Evolutionary conservation across 345 rosid species (phyloP).

Genomic region (Rhodamnia rubescens): DNA sequence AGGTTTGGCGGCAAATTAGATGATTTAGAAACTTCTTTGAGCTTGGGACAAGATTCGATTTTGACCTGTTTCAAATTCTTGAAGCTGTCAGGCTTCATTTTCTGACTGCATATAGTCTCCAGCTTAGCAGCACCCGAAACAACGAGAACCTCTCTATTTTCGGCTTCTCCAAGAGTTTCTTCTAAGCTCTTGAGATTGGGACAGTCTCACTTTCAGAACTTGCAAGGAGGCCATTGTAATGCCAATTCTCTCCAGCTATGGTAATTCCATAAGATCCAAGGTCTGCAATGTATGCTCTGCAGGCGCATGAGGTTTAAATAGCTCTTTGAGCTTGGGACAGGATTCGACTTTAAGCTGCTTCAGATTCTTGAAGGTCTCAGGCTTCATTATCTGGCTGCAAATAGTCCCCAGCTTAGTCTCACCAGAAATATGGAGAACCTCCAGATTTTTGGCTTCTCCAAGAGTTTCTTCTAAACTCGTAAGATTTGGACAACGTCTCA

Average conservation of each 20-base stretch:
- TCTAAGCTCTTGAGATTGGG: no score
- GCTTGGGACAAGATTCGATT: neutral
- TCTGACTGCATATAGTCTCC: neutral
- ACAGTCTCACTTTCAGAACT: neutral
- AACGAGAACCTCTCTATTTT: no score
- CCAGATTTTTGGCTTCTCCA: neutral
- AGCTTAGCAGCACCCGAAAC: no score
- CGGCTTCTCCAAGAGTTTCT: no score
- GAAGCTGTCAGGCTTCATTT: neutral
- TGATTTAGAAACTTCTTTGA: neutral
- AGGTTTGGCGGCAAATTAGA: neutral
- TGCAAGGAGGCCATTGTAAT: neutral
- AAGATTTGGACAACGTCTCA: neutral
- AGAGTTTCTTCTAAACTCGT: neutral
- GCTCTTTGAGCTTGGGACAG: neutral
- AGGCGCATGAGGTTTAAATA: conserved; percentile 1
- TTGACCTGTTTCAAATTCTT: neutral
- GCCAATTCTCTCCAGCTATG: conserved; percentile 15
- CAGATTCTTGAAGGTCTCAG: neutral
- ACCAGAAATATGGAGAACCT: neutral
- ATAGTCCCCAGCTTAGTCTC: neutral
- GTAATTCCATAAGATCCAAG: conserved; percentile 24
- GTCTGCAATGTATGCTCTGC: conserved; percentile 1
- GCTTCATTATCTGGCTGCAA: neutral
- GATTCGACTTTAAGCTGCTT: neutral